Percentiles rank a stretch among this genome's conserved stretches.
Conservation (phyloP, 495 filamentous ascomycete genomes). For the Annulohypoxylon maeteangense region DNA sequence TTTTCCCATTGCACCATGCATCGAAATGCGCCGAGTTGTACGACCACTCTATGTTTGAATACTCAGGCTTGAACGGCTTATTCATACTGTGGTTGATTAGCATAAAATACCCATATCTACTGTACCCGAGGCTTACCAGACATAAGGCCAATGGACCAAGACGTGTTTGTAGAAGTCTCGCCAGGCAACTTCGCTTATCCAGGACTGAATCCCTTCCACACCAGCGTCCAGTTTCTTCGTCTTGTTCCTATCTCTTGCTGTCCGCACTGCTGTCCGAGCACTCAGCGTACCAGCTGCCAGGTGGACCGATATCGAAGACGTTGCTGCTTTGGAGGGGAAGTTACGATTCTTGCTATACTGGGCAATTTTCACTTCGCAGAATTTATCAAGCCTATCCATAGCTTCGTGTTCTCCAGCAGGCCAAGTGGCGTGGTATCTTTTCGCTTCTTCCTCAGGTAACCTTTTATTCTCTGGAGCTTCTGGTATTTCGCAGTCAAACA, state of each 20-base stretch:
- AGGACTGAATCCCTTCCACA: slow-evolving; percentile 71
- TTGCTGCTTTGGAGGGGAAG: slow-evolving; percentile 69
- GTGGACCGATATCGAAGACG: slow-evolving; percentile 81
- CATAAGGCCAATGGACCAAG: slow-evolving; percentile 85
- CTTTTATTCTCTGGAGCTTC: slow-evolving; percentile 70
- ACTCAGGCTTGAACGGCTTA: slow-evolving; percentile 91
- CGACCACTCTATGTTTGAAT: slow-evolving; percentile 84
- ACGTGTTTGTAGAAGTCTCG: slow-evolving; percentile 94
- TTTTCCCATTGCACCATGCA: slow-evolving; percentile 80
- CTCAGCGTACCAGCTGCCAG: slow-evolving; percentile 81
- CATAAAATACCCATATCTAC: not conserved
- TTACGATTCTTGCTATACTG: slow-evolving; percentile 71
- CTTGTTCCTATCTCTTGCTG: slow-evolving; percentile 73
- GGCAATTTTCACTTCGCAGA: slow-evolving; percentile 71
- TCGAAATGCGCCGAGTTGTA: slow-evolving; percentile 74
- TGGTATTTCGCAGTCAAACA: slow-evolving; percentile 76
- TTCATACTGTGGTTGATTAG: slow-evolving; percentile 73
- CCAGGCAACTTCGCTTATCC: slow-evolving; percentile 93
- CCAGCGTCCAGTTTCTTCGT: slow-evolving; percentile 76
- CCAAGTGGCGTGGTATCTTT: slow-evolving; percentile 69
- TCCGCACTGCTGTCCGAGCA: slow-evolving; percentile 75
- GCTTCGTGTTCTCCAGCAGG: slow-evolving; percentile 87
- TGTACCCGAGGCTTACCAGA: slow-evolving; percentile 67
- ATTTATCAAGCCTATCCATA: slow-evolving; percentile 70
- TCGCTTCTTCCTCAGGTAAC: slow-evolving; percentile 67